These are phyloP conservation scores for Tardiomyces blankii DNA, from an alignment of 1,139 yeast species.

Conservation along the genomic window DNA sequence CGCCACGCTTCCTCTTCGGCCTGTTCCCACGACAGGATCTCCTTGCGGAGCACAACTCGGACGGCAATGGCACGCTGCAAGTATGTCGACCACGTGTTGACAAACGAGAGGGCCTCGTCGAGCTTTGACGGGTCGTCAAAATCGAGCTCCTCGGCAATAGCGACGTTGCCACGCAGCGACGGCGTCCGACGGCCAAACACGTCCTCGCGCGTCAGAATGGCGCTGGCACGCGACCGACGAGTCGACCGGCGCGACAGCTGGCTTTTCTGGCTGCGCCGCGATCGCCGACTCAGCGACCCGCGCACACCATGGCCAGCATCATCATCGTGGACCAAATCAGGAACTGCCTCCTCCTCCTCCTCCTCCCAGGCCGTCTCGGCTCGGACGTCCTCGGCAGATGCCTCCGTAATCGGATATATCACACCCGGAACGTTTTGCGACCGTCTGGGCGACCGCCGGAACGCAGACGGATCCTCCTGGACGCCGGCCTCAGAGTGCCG, in stretches of 20 bases:
- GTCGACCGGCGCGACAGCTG: background rate
- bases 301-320: background rate
- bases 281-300: background rate
- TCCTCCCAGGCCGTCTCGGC: background rate
- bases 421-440: background rate
- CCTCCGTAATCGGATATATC: background rate
- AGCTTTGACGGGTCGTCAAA: background rate
- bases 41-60: slow-evolving; percentile 21
- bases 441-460: background rate
- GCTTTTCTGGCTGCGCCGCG: background rate
- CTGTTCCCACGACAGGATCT: slow-evolving; percentile 16
- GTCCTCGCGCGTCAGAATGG: background rate
- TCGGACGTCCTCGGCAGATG: background rate
- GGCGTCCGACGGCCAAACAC: background rate
- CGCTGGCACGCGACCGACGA: background rate
- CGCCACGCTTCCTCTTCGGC: slow-evolving; percentile 13
- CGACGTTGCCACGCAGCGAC: background rate
- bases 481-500: background rate
- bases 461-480: background rate
- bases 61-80: slow-evolving; percentile 23
- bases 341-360: no score
- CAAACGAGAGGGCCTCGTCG: slow-evolving; percentile 18
- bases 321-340: background rate
- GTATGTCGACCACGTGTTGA: slow-evolving; percentile 25
- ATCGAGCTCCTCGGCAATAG: background rate